Conservation (phyloP, 768 basidiomycete genomes). For the Strobilomyces echinocephalus region DNA sequence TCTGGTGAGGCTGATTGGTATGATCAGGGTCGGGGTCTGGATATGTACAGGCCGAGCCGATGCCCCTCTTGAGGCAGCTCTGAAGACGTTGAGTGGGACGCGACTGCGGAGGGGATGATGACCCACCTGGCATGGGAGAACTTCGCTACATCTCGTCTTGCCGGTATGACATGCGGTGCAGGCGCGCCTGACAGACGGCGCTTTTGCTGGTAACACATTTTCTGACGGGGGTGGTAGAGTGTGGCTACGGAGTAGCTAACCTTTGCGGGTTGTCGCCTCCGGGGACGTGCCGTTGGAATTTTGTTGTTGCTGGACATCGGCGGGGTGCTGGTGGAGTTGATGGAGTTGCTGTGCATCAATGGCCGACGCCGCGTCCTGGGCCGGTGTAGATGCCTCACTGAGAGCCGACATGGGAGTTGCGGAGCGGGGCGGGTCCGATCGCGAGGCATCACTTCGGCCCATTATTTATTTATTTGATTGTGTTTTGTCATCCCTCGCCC, state of each 20-base stretch:
- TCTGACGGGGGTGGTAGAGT: slow-evolving; percentile 10
- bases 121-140: slow-evolving; percentile 72
- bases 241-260: slow-evolving; percentile 37
- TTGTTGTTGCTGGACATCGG: slow-evolving; percentile 36
- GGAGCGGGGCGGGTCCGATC: slow-evolving; percentile 35
- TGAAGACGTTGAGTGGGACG: slow-evolving; percentile 25
- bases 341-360: slow-evolving; percentile 58
- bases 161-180: slow-evolving; percentile 79
- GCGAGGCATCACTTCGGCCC: slow-evolving; percentile 26
- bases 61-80: slow-evolving; percentile 80
- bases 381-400: slow-evolving; percentile 64
- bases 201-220: slow-evolving; percentile 51
- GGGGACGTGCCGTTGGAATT: slow-evolving; percentile 26
- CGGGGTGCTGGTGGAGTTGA: slow-evolving; percentile 33
- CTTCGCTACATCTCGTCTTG: slow-evolving; percentile 80
- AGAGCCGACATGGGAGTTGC: slow-evolving; percentile 70
- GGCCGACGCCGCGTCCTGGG: slow-evolving; percentile 54
- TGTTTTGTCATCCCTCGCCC: slow-evolving; percentile 22
- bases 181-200: slow-evolving; percentile 75
- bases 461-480: slow-evolving; percentile 21
- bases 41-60: slow-evolving; percentile 66
- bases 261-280: slow-evolving; percentile 48
- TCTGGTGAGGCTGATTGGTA: slow-evolving; percentile 31
- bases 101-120: slow-evolving; percentile 6
- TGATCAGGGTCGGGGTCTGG: slow-evolving; percentile 69